Base-by-base conservation (phyloP, 176 grass and related monocot genomes). In the Chrysopogon serrulatus region DNA sequence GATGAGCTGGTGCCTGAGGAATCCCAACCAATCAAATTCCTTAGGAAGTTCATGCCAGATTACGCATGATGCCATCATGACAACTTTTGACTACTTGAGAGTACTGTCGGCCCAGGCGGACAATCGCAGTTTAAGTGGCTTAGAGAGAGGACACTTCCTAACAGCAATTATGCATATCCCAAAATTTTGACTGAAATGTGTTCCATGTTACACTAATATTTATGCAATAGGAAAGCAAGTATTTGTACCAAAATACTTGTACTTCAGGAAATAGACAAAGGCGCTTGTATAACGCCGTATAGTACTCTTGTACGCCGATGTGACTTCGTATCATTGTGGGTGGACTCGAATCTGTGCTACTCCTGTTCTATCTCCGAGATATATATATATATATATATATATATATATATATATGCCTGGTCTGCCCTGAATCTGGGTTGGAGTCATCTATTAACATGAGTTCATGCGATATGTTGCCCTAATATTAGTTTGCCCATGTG, bases 1-100 rank as follows among this genome's bases (percentile, higher is more conserved):
- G 93, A 96, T 36, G 93, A 99, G 68, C 66, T 96, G 35, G 78
- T 79, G 4, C 93, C 96, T 34, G 70, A 94, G 77, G 96, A 96
- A 37, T 92, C 89, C 15, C 86, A 95, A 40, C 93, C 96, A 17
- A 96, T 99, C 65, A 85, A 82, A 82, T 94, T 99, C 81, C 93
- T 99, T 40, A 60, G 84, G 68, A 94, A 90, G 77, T 77, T 86
- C 80, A 99, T 96, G 96, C 96, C 96, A 14, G 91, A 99, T 87
- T 79, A 89, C 60, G 83, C 91, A 87, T 99, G 81, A 94, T 88
- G 66, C 41, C 51, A 53, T n/a, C 69, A 51, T 34, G 62, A 15
- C 45, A 79, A 28, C 67, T 23, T 36, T 78, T 86, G 42, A 81
- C 43, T 86, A 77, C 49, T 76, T 68, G 80, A 47, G 67, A 49